Evolutionary conservation across 164 flowering plant genomes (phyloP).

Genomic region (Chimonanthus praecox): DNA sequence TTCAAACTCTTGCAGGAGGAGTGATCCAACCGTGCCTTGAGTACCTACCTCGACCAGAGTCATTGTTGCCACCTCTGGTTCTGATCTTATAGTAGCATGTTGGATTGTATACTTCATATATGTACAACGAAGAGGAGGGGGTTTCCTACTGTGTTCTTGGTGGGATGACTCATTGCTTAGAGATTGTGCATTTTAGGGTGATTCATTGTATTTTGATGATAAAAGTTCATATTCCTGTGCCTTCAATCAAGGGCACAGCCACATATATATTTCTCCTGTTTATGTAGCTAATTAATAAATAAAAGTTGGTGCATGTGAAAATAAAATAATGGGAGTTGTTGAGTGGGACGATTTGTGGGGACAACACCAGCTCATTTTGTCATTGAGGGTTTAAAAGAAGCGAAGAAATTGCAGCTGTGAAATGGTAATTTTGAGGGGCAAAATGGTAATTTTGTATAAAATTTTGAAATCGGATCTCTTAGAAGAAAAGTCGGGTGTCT

Average conservation of each 20-base stretch:
- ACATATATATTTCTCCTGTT: no score
- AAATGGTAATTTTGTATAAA: no score
- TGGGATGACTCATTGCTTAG: constrained; percentile 1
- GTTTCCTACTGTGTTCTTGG: constrained; percentile 15
- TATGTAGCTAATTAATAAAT: no score
- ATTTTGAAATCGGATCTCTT: no score
- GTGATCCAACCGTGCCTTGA: constrained; percentile 59
- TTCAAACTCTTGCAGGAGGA: constrained; percentile 59
- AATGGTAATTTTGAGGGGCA: no score
- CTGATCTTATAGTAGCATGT: background rate
- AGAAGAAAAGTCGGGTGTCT: no score
- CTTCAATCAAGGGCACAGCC: constrained; percentile 18
- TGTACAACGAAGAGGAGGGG: background rate
- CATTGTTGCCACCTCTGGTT: constrained; percentile 17
- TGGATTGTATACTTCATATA: background rate
- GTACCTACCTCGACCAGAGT: constrained; percentile 51
- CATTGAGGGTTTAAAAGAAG: no score
- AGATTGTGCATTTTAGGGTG: constrained; percentile 7
- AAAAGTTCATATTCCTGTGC: constrained; percentile 32
- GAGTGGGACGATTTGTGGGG: no score
- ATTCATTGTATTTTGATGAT: constrained; percentile 12
- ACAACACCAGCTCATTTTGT: no score
- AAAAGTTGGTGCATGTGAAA: no score
- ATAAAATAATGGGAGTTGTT: no score
- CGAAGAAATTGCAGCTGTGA: no score